These are phyloP conservation scores for Vigna unguiculata DNA, from an alignment of 306 rosid species.

Conservation along the genomic window DNA sequence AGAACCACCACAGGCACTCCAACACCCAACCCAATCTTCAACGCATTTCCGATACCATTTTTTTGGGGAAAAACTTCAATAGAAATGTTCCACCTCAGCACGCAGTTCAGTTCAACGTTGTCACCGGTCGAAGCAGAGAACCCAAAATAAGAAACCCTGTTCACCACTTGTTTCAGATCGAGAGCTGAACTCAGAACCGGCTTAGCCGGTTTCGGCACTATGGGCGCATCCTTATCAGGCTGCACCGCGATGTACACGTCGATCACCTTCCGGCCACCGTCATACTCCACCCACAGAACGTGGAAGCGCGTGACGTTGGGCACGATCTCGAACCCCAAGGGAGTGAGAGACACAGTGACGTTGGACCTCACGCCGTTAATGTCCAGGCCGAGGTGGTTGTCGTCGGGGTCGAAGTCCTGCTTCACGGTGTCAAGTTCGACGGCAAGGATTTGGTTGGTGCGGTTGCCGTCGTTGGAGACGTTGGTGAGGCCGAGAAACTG, in stretches of 20 bases:
- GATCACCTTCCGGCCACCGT: slow-evolving; percentile 47
- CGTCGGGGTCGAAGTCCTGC: slow-evolving; percentile 62
- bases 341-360: slow-evolving; percentile 42
- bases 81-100: slow-evolving; percentile 71
- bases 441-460: slow-evolving; percentile 61
- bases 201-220: slow-evolving; percentile 46
- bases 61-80: slow-evolving; percentile 49
- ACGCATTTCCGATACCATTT: too few species aligned
- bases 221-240: neutral
- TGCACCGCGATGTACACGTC: slow-evolving; percentile 59
- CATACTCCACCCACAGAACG: slow-evolving; percentile 68
- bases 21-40: slow-evolving; percentile 57
- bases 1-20: slow-evolving; percentile 49
- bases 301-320: slow-evolving; percentile 43
- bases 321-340: slow-evolving; percentile 52
- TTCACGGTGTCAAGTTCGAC: slow-evolving; percentile 75
- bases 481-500: slow-evolving; percentile 74
- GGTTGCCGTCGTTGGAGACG: slow-evolving; percentile 63
- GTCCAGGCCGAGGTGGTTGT: slow-evolving; percentile 72
- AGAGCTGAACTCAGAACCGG: slow-evolving; percentile 52
- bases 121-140: slow-evolving; percentile 77
- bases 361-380: slow-evolving; percentile 61
- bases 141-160: slow-evolving; percentile 60
- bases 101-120: slow-evolving; percentile 59
- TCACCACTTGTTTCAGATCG: slow-evolving; percentile 46